A percentile compares a stretch with the other conserved stretches of the same genome.
Evolutionary conservation across 2,329 filamentous ascomycete species (phyloP).

Genomic region (Pseudogymnoascus verrucosus): DNA sequence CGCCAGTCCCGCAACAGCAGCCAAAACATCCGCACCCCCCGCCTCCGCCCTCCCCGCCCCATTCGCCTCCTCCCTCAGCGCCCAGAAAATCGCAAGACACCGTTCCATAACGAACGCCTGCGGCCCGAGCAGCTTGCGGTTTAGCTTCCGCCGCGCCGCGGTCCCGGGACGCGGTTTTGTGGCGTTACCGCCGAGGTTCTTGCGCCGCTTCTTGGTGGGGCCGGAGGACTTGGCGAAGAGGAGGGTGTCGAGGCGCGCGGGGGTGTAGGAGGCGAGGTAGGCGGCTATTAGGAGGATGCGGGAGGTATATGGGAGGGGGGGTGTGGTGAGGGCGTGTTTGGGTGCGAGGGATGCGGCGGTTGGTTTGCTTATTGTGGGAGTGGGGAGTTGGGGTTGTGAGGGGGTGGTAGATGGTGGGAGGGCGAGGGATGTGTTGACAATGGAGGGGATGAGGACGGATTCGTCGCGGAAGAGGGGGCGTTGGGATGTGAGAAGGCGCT

Average conservation of each 20-base stretch:
- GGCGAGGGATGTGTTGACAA: constrained; percentile 32
- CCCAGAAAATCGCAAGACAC: constrained; percentile 68
- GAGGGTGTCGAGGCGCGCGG: constrained; percentile 60
- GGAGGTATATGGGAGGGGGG: constrained; percentile 58
- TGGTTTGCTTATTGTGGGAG: not conserved
- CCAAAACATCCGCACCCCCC: constrained; percentile 42
- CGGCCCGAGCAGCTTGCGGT: constrained; percentile 67
- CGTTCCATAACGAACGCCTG: constrained; percentile 71
- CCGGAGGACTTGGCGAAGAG: constrained; percentile 54
- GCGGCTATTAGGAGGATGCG: constrained; percentile 67
- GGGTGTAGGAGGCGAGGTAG: constrained; percentile 76
- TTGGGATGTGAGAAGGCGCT: constrained; percentile 67
- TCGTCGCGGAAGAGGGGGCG: constrained; percentile 67
- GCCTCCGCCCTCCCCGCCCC: constrained; percentile 19
- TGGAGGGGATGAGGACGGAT: constrained; percentile 56
- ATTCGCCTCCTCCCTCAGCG: constrained; percentile 44
- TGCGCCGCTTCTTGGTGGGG: constrained; percentile 28
- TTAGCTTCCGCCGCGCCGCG: constrained; percentile 60
- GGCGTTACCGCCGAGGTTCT: constrained; percentile 37
- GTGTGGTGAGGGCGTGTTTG: constrained; percentile 26
- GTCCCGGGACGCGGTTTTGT: constrained; percentile 26
- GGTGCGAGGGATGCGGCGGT: constrained; percentile 39
- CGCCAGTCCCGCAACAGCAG: constrained; percentile 63
- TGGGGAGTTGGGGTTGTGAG: not conserved
- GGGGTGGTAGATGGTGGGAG: constrained; percentile 13